Conservation (phyloP, 2,329 filamentous ascomycete species). For the Epichloe amarillans region DNA sequence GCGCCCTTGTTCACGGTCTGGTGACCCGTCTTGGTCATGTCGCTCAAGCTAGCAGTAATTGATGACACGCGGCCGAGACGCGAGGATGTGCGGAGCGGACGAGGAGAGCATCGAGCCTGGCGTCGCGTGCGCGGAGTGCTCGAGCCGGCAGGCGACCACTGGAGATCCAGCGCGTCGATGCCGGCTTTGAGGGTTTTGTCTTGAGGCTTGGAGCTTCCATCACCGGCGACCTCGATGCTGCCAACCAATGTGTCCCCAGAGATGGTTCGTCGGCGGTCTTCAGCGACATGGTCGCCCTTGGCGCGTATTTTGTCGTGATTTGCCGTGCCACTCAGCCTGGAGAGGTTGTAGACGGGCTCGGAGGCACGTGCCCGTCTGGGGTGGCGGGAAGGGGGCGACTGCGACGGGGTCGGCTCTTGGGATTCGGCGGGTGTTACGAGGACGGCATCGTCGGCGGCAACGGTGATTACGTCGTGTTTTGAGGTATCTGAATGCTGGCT, state of each 20-base stretch:
- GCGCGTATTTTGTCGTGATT: constrained; percentile 43
- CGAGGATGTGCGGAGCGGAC: constrained; percentile 27
- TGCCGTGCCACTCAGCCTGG: constrained; percentile 47
- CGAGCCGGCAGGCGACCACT: constrained; percentile 27
- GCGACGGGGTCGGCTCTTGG: constrained; percentile 13
- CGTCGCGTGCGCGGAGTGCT: constrained; percentile 20
- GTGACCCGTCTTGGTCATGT: constrained; percentile 47
- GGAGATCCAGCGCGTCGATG: constrained; percentile 34
- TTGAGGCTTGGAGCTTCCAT: constrained; percentile 6
- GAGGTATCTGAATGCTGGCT: constrained; percentile 38
- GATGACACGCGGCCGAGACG: constrained; percentile 25
- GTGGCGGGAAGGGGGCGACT: constrained; percentile 24
- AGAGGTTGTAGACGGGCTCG: constrained; percentile 53
- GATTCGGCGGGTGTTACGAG: constrained; percentile 11
- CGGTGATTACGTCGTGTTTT: constrained; percentile 25
- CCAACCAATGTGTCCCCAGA: constrained; percentile 25
- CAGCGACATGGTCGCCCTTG: constrained; percentile 34
- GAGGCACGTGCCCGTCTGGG: constrained; percentile 42
- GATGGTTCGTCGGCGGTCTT: constrained; percentile 32
- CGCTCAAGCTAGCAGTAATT: constrained; percentile 34
- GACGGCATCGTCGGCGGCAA: constrained; percentile 15
- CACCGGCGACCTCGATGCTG: constrained; percentile 12
- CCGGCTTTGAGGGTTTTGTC: constrained; percentile 3
- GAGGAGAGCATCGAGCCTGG: constrained; percentile 18
- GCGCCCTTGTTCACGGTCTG: constrained; percentile 37